phyloP scores from a whole-genome alignment of 352 stramenopile genomes.

The Globisporangium camurandrum region DNA sequence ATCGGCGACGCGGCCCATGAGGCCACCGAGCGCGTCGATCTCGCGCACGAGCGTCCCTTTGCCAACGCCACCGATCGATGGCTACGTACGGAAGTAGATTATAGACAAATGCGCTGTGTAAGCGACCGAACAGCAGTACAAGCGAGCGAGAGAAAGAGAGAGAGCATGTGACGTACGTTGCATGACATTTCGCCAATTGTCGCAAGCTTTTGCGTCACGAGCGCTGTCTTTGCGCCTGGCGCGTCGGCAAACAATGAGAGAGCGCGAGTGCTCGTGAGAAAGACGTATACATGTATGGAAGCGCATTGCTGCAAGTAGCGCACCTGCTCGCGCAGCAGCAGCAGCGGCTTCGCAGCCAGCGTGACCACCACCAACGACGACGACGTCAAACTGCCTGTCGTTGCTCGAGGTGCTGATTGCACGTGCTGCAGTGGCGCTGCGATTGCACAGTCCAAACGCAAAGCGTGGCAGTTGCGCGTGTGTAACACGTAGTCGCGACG shows the following conservation, averaged over 20 bases:
- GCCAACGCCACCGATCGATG: slow-evolving; percentile 96
- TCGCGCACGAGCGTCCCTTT: slow-evolving; percentile 98
- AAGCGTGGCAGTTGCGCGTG: not conserved
- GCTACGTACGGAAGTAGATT: slow-evolving; percentile 30
- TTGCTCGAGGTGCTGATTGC: not conserved
- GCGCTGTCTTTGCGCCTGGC: slow-evolving; percentile 88
- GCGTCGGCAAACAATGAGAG: not conserved
- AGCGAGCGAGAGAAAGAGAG: not conserved
- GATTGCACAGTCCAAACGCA: too few relatives aligned
- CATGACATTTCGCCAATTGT: slow-evolving; percentile 97
- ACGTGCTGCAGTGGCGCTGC: not conserved
- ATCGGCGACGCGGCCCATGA: slow-evolving; percentile 96
- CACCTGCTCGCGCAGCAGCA: slow-evolving; percentile 41
- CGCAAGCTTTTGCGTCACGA: slow-evolving; percentile 94
- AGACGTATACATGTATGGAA: not conserved
- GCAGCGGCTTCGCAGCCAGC: slow-evolving; percentile 54
- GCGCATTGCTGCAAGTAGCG: not conserved
- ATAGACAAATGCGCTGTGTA: not conserved
- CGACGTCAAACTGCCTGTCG: slow-evolving; percentile 28
- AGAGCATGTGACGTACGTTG: slow-evolving; percentile 69
- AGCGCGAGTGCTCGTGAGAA: not conserved
- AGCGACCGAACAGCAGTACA: not conserved
- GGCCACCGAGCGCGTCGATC: slow-evolving; percentile 96
- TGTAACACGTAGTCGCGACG: not conserved
- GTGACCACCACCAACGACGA: slow-evolving; percentile 56